phyloP scores from a whole-genome alignment of 768 basidiomycete species.

The Steccherinum ochraceum region DNA sequence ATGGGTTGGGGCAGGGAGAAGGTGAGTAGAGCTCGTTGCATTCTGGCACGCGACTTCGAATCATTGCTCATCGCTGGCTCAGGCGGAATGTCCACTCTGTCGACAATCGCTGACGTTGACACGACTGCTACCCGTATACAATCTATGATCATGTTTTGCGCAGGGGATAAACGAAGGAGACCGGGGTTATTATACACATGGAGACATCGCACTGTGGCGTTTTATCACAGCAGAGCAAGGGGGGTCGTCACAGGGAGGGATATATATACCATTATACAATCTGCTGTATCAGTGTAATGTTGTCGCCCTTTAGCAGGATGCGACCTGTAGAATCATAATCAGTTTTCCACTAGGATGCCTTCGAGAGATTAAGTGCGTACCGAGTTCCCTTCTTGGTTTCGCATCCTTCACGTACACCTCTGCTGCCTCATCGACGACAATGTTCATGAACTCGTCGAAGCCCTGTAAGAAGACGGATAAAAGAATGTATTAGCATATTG shows the following conservation, averaged over 20 bases:
- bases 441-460: slow-evolving; percentile 99
- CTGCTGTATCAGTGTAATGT: slow-evolving; percentile 96
- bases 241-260: background rate
- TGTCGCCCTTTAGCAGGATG: slow-evolving; percentile 94
- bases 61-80: slow-evolving; percentile 4
- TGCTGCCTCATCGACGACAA: slow-evolving; percentile 88
- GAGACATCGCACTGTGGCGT: slow-evolving; percentile 10
- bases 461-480: slow-evolving; percentile 60
- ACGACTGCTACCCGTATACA: slow-evolving; percentile 75
- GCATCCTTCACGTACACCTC: slow-evolving; percentile 90
- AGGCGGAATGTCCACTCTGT: slow-evolving; percentile 87
- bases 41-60: background rate
- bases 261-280: slow-evolving; percentile 23
- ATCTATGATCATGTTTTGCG: slow-evolving; percentile 44
- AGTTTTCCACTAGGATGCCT: slow-evolving; percentile 2
- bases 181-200: background rate
- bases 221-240: slow-evolving; percentile 14
- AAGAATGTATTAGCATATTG: slow-evolving; percentile 16
- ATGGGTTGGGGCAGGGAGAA: slow-evolving; percentile 87
- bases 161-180: background rate
- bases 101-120: slow-evolving; percentile 68
- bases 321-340: slow-evolving; percentile 51
- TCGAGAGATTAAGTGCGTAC: slow-evolving; percentile 36
- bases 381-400: slow-evolving; percentile 79
- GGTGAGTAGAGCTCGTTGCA: slow-evolving; percentile 35